These are phyloP conservation scores for Cladosporium sphaerospermum DNA, from an alignment of 2,329 filamentous ascomycete genomes.

Conservation along the genomic window DNA sequence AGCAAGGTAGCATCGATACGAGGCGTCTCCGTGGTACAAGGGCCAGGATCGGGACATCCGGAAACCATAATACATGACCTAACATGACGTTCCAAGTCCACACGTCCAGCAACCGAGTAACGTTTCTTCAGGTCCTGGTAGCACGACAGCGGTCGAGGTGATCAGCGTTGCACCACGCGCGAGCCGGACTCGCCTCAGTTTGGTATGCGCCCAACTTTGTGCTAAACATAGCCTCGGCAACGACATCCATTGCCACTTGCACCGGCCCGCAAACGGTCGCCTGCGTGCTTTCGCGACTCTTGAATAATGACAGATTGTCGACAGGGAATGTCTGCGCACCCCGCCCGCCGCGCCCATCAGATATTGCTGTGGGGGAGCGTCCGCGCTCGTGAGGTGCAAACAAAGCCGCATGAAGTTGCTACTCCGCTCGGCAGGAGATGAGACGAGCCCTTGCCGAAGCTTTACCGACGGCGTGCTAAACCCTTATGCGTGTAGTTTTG, in stretches of 20 bases:
- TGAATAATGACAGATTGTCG: not conserved
- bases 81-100: no score
- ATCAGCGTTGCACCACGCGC: no score
- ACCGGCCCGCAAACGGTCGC: not conserved
- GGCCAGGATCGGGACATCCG: no score
- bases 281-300: not conserved
- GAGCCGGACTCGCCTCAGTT: no score
- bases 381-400: not conserved
- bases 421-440: not conserved
- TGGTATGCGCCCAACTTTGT: not conserved
- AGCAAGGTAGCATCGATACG: no score
- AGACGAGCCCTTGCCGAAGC: not conserved
- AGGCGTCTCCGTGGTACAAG: no score
- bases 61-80: no score
- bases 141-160: no score
- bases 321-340: conserved; percentile 1
- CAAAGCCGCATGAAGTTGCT: not conserved
- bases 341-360: conserved; percentile 5
- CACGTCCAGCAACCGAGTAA: no score
- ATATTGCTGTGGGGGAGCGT: not conserved
- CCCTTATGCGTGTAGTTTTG: no score
- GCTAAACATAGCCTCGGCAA: not conserved
- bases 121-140: no score
- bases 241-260: no score
- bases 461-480: not conserved